Evolutionary conservation across 495 filamentous ascomycete genomes (phyloP), one percentile per base, ranked within the genome.

Genomic region (Aspergillus asperescens): DNA sequence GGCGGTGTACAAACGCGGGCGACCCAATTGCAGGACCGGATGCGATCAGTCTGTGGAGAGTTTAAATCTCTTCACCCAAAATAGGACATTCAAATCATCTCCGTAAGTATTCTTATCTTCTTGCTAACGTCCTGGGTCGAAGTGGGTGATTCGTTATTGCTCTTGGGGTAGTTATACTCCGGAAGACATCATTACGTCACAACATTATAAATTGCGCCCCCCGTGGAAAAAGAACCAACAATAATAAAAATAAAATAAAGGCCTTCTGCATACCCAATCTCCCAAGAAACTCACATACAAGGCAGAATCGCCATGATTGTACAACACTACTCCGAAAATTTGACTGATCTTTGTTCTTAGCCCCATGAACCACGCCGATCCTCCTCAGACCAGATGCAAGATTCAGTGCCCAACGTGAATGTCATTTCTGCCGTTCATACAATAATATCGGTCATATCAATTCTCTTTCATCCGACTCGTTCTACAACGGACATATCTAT

Each of bases 1-100:
- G 50, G 59, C 59, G 59, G 59, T 61, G 59, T 55, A 58, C 55
- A 55, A 34, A 43, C 28, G 49, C 48, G 22, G 38, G 20, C 34
- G 55, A 55, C 20, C 59, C 59, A 58, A 57, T 58, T 55, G 54
- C 37, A 52, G 47, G 24, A 39, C 57, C 25, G 38, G 22, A 43
- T 24, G 31, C 45, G 24, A 44, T 38, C 34, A 48, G n/a, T 37
- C 39, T 38, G 58, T 60, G 58, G 58, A 54, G 54, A 40, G 40
- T 13, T 18, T 35, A 43, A 51, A 34, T 20, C 23, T 47, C 29
- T 35, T 39, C 32, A 39, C 42, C 46, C 18, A 20, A 39, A 22
- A 25, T 24, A 35, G 28, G 10, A 47, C 12, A 46, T 4, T 18
- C 16, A 32, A 31, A 32, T 24, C 13, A 24, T 13, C 31, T 23